Percentiles rank a stretch among this genome's conserved stretches.
Conservation (phyloP, 352 stramenopile genomes). For the Globisporangium canariense region DNA sequence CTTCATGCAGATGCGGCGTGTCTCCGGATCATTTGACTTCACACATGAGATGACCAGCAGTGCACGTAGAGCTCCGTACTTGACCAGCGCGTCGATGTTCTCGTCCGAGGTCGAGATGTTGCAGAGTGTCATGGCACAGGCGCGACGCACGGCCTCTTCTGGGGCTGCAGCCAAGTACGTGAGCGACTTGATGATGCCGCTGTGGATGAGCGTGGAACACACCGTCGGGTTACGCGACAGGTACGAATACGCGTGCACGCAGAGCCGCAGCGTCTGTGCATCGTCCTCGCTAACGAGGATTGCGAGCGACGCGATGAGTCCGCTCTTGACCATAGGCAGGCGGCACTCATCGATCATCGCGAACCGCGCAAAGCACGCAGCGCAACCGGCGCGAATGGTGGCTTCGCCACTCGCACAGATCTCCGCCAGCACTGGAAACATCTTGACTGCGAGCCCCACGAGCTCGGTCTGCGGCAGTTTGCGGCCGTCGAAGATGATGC, state of each 20-base stretch:
- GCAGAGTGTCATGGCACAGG: slow-evolving; percentile 87
- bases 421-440: slow-evolving; percentile 43
- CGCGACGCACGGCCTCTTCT: slow-evolving; percentile 62
- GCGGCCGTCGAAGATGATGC: slow-evolving; percentile 57
- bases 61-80: slow-evolving; percentile 84
- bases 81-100: slow-evolving; percentile 88
- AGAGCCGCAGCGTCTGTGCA: slow-evolving; percentile 50
- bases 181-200: slow-evolving; percentile 70
- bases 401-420: slow-evolving; percentile 31
- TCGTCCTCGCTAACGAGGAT: slow-evolving; percentile 51
- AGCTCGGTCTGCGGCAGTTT: slow-evolving; percentile 38
- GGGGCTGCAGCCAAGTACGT: slow-evolving; percentile 61
- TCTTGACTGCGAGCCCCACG: slow-evolving; percentile 30
- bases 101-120: slow-evolving; percentile 90
- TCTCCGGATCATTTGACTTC: slow-evolving; percentile 78
- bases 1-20: slow-evolving; percentile 69
- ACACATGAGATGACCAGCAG: slow-evolving; percentile 84
- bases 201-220: slow-evolving; percentile 44
- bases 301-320: slow-evolving; percentile 45
- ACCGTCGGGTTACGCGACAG: slow-evolving; percentile 46
- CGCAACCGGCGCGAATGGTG: slow-evolving; percentile 38
- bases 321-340: slow-evolving; percentile 41
- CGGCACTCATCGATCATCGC: slow-evolving; percentile 55
- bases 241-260: slow-evolving; percentile 63
- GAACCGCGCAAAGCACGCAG: slow-evolving; percentile 68